Evolutionary conservation across 2,329 filamentous ascomycete species (phyloP).

Genomic region (Claviceps quebecensis): DNA sequence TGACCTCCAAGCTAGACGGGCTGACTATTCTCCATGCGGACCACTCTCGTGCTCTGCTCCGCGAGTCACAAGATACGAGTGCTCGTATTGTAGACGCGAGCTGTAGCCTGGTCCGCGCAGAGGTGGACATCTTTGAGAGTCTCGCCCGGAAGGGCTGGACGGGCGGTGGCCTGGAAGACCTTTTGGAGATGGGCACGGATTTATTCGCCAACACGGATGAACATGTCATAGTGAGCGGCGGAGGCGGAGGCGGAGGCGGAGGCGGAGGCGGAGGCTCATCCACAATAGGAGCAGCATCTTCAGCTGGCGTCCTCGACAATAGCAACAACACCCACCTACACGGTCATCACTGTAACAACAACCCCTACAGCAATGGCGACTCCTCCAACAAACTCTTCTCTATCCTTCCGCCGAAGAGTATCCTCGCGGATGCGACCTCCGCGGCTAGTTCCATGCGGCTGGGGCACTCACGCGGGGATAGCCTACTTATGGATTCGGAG

Average conservation of each 20-base stretch:
- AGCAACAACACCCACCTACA: neutral
- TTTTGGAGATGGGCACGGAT: slow-evolving; percentile 50
- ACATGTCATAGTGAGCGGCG: slow-evolving; percentile 8
- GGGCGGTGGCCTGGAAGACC: slow-evolving; percentile 51
- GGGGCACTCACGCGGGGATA: slow-evolving; percentile 35
- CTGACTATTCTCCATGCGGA: slow-evolving; percentile 45
- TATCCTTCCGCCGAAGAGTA: slow-evolving; percentile 49
- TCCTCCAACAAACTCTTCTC: slow-evolving; percentile 42
- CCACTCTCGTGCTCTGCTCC: slow-evolving; percentile 44
- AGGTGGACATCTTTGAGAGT: slow-evolving; percentile 56
- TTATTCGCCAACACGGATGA: slow-evolving; percentile 39
- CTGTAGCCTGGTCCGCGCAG: slow-evolving; percentile 51
- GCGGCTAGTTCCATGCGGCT: slow-evolving; percentile 18
- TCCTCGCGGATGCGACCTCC: slow-evolving; percentile 38
- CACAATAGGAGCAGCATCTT: neutral
- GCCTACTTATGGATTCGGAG: slow-evolving; percentile 36
- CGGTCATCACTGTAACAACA: too few species aligned
- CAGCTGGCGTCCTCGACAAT: neutral
- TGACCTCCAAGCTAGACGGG: slow-evolving; percentile 48
- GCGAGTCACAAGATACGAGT: slow-evolving; percentile 53
- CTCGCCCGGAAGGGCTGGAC: slow-evolving; percentile 54
- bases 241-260: neutral
- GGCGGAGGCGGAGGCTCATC: neutral
- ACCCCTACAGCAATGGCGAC: slow-evolving; percentile 14
- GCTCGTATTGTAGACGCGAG: slow-evolving; percentile 47